Conservation (phyloP, 768 basidiomycete species). For the Amanita exitialis region DNA sequence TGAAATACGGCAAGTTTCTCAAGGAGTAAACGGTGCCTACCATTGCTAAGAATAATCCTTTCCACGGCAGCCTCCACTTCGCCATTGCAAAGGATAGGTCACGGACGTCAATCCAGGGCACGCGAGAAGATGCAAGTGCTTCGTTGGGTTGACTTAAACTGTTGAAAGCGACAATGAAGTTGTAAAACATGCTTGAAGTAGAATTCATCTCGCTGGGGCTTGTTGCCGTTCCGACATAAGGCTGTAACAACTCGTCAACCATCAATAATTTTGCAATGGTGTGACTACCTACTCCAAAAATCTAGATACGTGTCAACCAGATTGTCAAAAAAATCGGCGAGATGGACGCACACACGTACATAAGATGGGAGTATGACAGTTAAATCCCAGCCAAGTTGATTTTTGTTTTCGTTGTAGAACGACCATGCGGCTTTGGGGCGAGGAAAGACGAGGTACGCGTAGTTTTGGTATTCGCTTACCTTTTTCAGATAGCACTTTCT, state of each 20-base stretch:
- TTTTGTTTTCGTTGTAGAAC: constrained; percentile 32
- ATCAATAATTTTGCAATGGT: neutral
- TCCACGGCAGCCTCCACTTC: neutral
- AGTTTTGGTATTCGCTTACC: constrained; percentile 16
- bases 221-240: neutral
- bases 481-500: constrained; percentile 60
- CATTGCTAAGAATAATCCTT: constrained; percentile 3
- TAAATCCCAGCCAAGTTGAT: constrained; percentile 37
- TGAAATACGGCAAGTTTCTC: neutral
- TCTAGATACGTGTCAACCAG: neutral
- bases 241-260: neutral
- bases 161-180: neutral
- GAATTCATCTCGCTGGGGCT: neutral
- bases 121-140: neutral
- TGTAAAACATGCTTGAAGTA: neutral
- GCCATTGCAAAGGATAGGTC: neutral
- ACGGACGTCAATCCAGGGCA: constrained; percentile 2
- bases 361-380: constrained; percentile 43
- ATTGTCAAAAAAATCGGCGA: too few species aligned
- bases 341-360: constrained; percentile 16
- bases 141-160: neutral
- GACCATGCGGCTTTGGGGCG: constrained; percentile 28
- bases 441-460: neutral
- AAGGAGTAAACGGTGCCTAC: neutral
- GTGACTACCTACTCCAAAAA: neutral